phyloP scores from a whole-genome alignment of 495 filamentous ascomycete species.

The Annulohypoxylon moriforme region DNA sequence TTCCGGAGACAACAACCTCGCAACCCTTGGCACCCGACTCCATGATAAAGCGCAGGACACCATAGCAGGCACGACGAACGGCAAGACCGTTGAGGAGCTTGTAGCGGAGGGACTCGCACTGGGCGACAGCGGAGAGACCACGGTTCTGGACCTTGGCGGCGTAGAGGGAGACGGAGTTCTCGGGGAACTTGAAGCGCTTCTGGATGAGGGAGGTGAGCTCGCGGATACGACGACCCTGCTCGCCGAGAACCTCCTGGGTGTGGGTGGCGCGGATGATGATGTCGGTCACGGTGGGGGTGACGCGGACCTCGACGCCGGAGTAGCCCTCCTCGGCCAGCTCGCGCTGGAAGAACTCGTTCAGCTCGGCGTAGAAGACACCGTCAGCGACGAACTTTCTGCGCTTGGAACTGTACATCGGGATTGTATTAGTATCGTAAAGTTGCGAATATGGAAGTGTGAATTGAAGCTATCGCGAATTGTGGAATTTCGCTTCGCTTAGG shows the following conservation, averaged over 20 bases:
- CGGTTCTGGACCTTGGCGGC: conserved; percentile 99
- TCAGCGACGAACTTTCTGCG: conserved; percentile 99
- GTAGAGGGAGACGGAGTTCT: conserved; percentile 99
- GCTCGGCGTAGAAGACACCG: conserved; percentile 99
- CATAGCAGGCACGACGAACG: conserved; percentile 97
- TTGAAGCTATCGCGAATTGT: conserved; percentile 14
- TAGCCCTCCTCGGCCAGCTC: conserved; percentile 99
- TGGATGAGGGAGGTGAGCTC: conserved; percentile 99
- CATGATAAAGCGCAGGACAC: conserved; percentile 99
- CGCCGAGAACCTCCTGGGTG: conserved; percentile 99
- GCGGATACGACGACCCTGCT: conserved; percentile 99
- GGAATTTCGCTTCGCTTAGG: neutral
- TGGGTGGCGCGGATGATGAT: conserved; percentile 99
- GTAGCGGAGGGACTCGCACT: conserved; percentile 99
- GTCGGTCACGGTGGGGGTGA: conserved; percentile 99
- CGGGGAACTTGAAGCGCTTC: conserved; percentile 99
- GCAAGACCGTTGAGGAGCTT: conserved; percentile 99
- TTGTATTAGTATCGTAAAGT: conserved; percentile 28
- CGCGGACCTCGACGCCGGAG: conserved; percentile 99
- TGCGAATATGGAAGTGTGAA: neutral
- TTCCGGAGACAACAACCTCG: conserved; percentile 98
- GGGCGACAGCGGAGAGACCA: conserved; percentile 98
- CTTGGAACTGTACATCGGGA: conserved; percentile 76
- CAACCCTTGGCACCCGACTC: conserved; percentile 99
- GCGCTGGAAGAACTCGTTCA: conserved; percentile 99